Conservation (phyloP, 2,329 filamentous ascomycete species). For the Aspergillus sp. region DNA sequence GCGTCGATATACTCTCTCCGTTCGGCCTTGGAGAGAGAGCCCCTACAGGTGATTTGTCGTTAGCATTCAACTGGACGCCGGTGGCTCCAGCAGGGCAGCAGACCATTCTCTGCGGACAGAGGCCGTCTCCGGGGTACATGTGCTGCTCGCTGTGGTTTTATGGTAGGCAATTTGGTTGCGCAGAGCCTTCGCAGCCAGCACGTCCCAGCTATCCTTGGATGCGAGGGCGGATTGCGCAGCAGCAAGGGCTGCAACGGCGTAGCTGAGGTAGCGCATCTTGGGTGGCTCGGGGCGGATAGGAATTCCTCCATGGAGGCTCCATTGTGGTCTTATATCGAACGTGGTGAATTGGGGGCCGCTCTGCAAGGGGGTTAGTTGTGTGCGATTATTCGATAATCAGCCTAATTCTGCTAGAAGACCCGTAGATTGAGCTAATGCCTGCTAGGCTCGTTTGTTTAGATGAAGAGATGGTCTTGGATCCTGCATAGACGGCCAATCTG, state of each 20-base stretch:
- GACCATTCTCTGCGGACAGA: conserved; percentile 20
- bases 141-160: background rate
- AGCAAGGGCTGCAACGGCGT: background rate
- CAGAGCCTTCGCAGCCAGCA: conserved; percentile 9
- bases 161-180: conserved; percentile 7
- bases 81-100: no score
- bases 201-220: conserved; percentile 7
- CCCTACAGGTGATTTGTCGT: conserved; percentile 1
- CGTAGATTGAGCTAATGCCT: no score
- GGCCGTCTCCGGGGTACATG: conserved; percentile 14
- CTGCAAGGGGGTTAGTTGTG: no score
- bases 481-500: no score
- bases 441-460: no score
- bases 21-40: conserved; percentile 5
- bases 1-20: conserved; percentile 43
- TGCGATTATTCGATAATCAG: no score
- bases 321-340: no score
- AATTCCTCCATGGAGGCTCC: background rate
- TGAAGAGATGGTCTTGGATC: no score
- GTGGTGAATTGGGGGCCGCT: no score
- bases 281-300: background rate
- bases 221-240: background rate
- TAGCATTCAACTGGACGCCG: no score
- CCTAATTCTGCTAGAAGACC: no score
- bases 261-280: background rate